phyloP scores from a whole-genome alignment of 495 filamentous ascomycete species.

The Chaetomidium leptoderma region DNA sequence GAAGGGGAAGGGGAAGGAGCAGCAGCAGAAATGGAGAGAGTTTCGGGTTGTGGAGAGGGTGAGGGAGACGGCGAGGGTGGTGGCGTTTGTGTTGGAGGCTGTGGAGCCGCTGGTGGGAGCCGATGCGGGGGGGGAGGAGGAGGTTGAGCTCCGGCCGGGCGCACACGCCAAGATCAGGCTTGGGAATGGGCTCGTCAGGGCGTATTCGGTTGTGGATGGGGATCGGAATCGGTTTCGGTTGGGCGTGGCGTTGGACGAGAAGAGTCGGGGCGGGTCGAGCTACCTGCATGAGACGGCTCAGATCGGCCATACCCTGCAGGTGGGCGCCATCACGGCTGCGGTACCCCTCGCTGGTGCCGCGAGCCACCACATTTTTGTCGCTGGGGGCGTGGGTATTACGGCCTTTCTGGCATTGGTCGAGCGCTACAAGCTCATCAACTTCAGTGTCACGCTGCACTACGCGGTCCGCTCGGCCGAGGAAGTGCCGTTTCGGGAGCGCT shows the following conservation, averaged over 20 bases:
- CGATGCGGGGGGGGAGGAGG: slow-evolving; percentile 13
- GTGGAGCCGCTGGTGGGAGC: slow-evolving; percentile 18
- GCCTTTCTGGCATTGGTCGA: slow-evolving; percentile 44
- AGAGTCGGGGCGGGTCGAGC: slow-evolving; percentile 45
- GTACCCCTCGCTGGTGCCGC: slow-evolving; percentile 33
- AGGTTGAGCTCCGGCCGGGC: slow-evolving; percentile 28
- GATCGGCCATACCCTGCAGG: slow-evolving; percentile 43
- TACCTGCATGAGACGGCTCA: slow-evolving; percentile 46
- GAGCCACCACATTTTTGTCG: slow-evolving; percentile 50
- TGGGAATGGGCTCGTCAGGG: slow-evolving; percentile 41
- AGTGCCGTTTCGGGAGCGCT: slow-evolving; percentile 41
- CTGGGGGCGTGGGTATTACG: slow-evolving; percentile 51
- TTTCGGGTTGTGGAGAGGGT: slow-evolving; percentile 44
- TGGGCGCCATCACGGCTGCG: slow-evolving; percentile 39
- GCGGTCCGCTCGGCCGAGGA: slow-evolving; percentile 44
- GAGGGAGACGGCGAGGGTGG: slow-evolving; percentile 37
- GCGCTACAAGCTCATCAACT: slow-evolving; percentile 39
- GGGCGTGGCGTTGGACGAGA: slow-evolving; percentile 43
- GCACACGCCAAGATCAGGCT: slow-evolving; percentile 45
- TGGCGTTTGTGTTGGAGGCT: slow-evolving; percentile 40
- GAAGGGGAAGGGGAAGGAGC: not conserved
- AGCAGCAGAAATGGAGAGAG: slow-evolving; percentile 38
- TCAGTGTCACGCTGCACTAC: slow-evolving; percentile 45
- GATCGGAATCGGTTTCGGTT: slow-evolving; percentile 40
- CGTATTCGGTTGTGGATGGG: slow-evolving; percentile 49